These are phyloP conservation scores for Lepraria neglecta DNA, from an alignment of 495 filamentous ascomycete genomes.

Conservation along the genomic window DNA sequence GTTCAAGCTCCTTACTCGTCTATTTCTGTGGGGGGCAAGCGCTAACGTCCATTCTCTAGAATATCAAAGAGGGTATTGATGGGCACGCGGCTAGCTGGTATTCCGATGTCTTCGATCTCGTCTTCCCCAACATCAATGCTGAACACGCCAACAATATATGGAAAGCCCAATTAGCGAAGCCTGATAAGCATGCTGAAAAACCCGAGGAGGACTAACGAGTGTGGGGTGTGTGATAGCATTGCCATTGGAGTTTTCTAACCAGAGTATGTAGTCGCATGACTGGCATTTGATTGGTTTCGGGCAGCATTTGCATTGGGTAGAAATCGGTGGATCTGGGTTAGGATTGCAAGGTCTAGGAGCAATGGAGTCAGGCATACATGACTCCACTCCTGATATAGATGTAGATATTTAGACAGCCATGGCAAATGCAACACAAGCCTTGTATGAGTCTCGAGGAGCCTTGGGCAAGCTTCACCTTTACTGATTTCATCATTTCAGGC, in stretches of 20 bases:
- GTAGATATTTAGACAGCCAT: constrained; percentile 9
- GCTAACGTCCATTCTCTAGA: constrained; percentile 53
- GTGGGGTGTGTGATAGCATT: not conserved
- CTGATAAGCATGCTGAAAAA: constrained; percentile 45
- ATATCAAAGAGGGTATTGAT: constrained; percentile 92
- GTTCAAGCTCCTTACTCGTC: constrained; percentile 30
- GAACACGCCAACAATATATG: constrained; percentile 64
- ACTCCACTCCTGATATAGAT: constrained; percentile 18
- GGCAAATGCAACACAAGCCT: not conserved
- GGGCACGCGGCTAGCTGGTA: constrained; percentile 91
- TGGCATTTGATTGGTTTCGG: constrained; percentile 13
- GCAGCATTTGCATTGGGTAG: constrained; percentile 14
- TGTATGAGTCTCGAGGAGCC: not conserved
- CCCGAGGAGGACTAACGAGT: constrained; percentile 31
- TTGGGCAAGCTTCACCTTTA: not conserved
- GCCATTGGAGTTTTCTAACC: not conserved
- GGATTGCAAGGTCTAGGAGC: not conserved
- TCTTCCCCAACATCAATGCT: constrained; percentile 77
- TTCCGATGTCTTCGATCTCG: constrained; percentile 81
- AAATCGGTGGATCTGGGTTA: not conserved
- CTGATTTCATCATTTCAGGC: not conserved
- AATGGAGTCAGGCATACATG: not conserved
- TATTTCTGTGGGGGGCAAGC: constrained; percentile 10
- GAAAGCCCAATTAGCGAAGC: constrained; percentile 62
- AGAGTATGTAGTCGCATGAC: not conserved